Percentiles rank a stretch among this genome's conserved stretches.
phyloP scores from a whole-genome alignment of 169 alveolate genomes.

The Plasmodium inui region DNA sequence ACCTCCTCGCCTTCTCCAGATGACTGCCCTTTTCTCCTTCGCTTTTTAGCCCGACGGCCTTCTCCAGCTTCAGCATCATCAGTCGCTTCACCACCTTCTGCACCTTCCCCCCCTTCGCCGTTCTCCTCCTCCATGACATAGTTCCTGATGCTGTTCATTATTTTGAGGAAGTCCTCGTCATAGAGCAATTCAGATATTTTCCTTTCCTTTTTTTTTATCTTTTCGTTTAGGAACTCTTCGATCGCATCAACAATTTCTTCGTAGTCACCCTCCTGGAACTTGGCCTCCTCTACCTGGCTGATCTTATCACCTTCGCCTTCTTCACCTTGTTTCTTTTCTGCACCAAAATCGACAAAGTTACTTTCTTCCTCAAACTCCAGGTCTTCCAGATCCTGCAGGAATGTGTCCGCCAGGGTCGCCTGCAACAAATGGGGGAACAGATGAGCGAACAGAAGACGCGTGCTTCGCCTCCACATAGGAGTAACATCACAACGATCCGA shows the following conservation, averaged over 20 bases:
- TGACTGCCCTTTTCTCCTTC: not conserved
- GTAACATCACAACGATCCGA: not conserved
- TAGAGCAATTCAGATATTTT: slow-evolving; percentile 67
- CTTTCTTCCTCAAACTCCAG: slow-evolving; percentile 76
- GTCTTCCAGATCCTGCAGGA: slow-evolving; percentile 84
- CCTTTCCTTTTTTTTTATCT: slow-evolving; percentile 74
- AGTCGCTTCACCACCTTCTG: slow-evolving; percentile 22
- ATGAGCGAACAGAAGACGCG: not conserved
- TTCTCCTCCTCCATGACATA: slow-evolving; percentile 38
- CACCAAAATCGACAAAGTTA: not conserved
- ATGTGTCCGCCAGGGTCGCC: slow-evolving; percentile 85
- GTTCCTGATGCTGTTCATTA: slow-evolving; percentile 22
- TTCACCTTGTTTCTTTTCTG: not conserved
- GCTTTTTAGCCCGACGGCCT: slow-evolving; percentile 7
- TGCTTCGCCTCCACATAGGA: not conserved
- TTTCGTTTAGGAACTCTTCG: slow-evolving; percentile 80
- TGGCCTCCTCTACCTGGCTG: slow-evolving; percentile 7
- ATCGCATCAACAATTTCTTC: slow-evolving; percentile 85
- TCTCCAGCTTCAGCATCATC: slow-evolving; percentile 17
- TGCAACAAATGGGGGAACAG: slow-evolving; percentile 6
- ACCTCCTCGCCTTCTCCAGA: not conserved
- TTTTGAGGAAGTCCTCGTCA: slow-evolving; percentile 35
- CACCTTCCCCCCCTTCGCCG: not conserved
- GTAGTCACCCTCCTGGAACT: slow-evolving; percentile 27
- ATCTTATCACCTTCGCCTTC: not conserved